Base-by-base conservation (phyloP, 805 yeast species). In the Saccharomycopsis microspora region DNA sequence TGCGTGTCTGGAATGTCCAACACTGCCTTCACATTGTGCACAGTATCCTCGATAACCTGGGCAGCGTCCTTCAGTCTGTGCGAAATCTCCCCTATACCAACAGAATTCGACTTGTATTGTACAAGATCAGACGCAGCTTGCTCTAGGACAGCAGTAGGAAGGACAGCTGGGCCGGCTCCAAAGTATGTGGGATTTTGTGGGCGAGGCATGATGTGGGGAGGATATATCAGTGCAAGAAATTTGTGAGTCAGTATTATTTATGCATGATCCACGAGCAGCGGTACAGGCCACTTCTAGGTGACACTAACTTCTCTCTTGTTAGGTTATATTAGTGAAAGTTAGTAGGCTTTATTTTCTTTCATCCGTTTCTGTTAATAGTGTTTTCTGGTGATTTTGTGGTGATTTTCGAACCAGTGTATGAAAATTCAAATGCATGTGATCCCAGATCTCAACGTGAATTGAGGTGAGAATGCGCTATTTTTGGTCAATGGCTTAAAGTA, bases 161-260 rank as follows among this genome's bases (percentile, higher is more conserved):
- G 71, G 45, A 81, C 74, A 1, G 98, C 98, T 43, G 99, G 99
- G 9, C 99, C 99, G n/a, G 99, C 97, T 49, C 97, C 98, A 59
- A 87, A 93, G 63, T 93, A 85, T 59, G 76, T 69, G 48, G 88
- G 87, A 59, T 80, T 80, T 62, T 72, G 80, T 69, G 90, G n/a
- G n/a, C 36, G 10, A n/a, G n/a, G 36, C 10, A 34, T 8, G 36
- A 34, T n/a, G n/a, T 34, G 10, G 36, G 36, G n/a, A 34, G 8
- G 36, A 34, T 9, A 9, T 34, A 34, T 34, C 36, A 34, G 3
- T 34, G 8, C 10, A 34, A 34, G 8, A 34, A 34, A n/a, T 8
- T 34, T 19, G 19, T 34, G 36, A 34, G 36, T 34, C 36, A 34
- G 8, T 34, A 34, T 34, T n/a, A 34, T 34, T n/a, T 9, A 9